Evolutionary conservation across 176 grass and related monocot genomes (phyloP), one percentile per base, ranked within the genome.

Genomic region (Melocanna baccifera): DNA sequence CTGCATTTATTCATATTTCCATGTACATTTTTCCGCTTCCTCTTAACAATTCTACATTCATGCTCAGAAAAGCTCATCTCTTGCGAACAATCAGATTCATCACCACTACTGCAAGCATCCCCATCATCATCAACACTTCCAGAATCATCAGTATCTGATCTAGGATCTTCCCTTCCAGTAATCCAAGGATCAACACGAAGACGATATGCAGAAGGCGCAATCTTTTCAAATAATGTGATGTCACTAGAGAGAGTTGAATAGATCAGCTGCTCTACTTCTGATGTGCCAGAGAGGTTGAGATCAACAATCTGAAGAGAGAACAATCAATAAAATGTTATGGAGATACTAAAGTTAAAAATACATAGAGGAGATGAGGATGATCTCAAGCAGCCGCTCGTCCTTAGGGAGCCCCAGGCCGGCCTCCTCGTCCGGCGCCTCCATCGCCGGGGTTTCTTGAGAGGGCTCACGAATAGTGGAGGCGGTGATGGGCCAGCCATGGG

Each of bases 161-260:
- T 80, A 67, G 84, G 29, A 77, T 89, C 89, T 74, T 81, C 84
- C 43, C 88, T 94, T 71, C 96, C 96, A 89, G 96, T 99, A 78
- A 99, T 92, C 29, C 85, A 75, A 40, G 93, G 96, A 82, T 99
- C 91, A 62, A 99, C 91, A 77, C 96, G 93, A 37, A 99, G 93
- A 84, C 96, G 93, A 86, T 94, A 99, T 81, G 93, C 89, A 89
- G 90, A 87, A 69, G 86, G 84, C 12, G 90, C 73, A 47, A 99
- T 99, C 86, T 94, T 99, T 84, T 99, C 96, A 87, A 99, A 99
- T 75, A 99, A 90, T 75, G 96, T 94, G 81, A 99, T 99, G n/a
- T 99, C 96, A 88, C 96, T 99, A 22, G 91, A 96, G 84, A 99
- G 93, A 75, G 90, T 96, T 56, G 71, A 91, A 79, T 75, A 77